phyloP scores from a whole-genome alignment of 495 filamentous ascomycete species.

The Penicillium coprophilum region DNA sequence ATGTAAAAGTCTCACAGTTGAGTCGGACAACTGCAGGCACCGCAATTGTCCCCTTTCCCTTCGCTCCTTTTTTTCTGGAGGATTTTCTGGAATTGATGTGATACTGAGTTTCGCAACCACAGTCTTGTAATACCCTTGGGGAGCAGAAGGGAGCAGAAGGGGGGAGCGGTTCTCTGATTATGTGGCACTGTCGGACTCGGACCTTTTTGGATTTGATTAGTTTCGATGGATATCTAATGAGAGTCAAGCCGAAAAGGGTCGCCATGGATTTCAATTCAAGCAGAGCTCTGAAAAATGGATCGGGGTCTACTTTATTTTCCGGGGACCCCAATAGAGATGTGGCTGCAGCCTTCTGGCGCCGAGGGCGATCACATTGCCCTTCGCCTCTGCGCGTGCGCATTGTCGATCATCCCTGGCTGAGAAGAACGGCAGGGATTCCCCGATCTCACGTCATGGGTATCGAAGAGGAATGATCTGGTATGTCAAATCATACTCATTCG shows the following conservation, averaged over 20 bases:
- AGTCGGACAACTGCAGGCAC: constrained; percentile 27
- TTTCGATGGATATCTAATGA: background rate
- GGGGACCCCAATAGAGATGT: constrained; percentile 29
- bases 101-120: constrained; percentile 7
- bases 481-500: too few species aligned
- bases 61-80: background rate
- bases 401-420: constrained; percentile 30
- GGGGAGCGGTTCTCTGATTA: too few species aligned
- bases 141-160: too few species aligned
- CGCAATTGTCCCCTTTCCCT: background rate
- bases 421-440: constrained; percentile 23
- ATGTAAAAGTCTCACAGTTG: constrained; percentile 23
- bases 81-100: background rate
- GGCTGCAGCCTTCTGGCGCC: constrained; percentile 29
- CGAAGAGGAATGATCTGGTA: too few species aligned
- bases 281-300: constrained; percentile 7
- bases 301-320: constrained; percentile 27
- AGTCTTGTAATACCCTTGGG: background rate
- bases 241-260: too few species aligned
- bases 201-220: background rate
- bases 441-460: constrained; percentile 11
- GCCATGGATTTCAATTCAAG: too few species aligned
- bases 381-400: constrained; percentile 21
- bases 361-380: constrained; percentile 16
- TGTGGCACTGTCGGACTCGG: background rate